Base-by-base conservation (phyloP, 257 asterid species). In the Ilex aquifolium region DNA sequence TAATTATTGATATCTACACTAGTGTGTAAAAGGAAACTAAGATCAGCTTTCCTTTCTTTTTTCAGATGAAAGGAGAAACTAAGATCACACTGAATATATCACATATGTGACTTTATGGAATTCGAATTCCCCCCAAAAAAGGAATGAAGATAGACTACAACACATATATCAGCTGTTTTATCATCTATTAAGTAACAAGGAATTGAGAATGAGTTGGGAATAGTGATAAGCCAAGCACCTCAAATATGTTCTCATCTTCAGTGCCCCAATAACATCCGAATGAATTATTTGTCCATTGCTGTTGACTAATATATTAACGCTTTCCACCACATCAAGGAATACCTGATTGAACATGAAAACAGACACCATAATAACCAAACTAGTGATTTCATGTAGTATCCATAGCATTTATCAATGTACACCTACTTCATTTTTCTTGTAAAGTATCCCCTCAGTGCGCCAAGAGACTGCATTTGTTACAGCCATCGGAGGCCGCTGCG, bases 291-390 rank as follows among this genome's bases (percentile, higher is more conserved):
- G 85, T 32, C 85, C 85, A 59, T 79, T 76, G 66, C 79, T 79
- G 72, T 76, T 79, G 32, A 79, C 85, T 51, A 79, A 72, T 60
- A 73, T 64, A 68, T 79, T 76, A 48, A 79, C 82, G 59, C 82
- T 79, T 73, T 79, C 85, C 31, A 79, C 79, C 42, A 73, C 85
- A 70, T 79, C 85, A 69, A 79, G 77, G 55, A 79, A 79, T 30
- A 79, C 85, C 85, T 79, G 77, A 63, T 48, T 57, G 2, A 42
- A 42, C 7, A 42, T 42, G 48, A 57, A 60, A n/a, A 27, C 52
- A 32, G 30, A 50, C 13, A 10, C 49, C 44, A 44, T 56, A 10
- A 42, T 11, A 7, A 42, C 12, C 46, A 69, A 62, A 54, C 64
- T 27, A 32, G 68, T 44, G 31, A 7, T 58, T 11, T 29, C 30